Percentiles rank a stretch among this genome's conserved stretches.
These are phyloP conservation scores for Wickerhamomyces canadensis DNA, from an alignment of 805 yeast species.

Conservation along the genomic window DNA sequence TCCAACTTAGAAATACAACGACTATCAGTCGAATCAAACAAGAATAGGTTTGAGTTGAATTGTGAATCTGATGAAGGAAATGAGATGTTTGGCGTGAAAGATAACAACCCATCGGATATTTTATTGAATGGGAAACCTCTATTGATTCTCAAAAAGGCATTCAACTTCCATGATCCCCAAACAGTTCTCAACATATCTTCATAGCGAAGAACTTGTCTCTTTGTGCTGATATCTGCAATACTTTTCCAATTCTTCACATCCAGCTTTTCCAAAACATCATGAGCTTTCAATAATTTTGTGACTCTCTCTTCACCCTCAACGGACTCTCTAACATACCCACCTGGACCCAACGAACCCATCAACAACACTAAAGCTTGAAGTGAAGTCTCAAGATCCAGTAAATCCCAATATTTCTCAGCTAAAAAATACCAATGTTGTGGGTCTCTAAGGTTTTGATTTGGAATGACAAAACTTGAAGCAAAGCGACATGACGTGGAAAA, in stretches of 20 bases:
- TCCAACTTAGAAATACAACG: constrained; percentile 8
- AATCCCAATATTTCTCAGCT: constrained; percentile 29
- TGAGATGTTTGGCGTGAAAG: constrained; percentile 28
- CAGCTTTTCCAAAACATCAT: constrained; percentile 11
- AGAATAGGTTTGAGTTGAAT: constrained; percentile 16
- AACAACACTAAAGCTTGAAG: constrained; percentile 25
- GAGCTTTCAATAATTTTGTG: constrained; percentile 14
- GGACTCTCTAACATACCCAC: constrained; percentile 23
- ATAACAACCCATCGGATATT: constrained; percentile 15
- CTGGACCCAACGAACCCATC: constrained; percentile 26
- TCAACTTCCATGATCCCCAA: constrained; percentile 35
- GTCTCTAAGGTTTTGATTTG: constrained; percentile 23
- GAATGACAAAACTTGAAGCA: constrained; percentile 24
- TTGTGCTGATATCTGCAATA: constrained; percentile 23
- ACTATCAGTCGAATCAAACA: constrained; percentile 16
- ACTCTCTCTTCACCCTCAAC: constrained; percentile 25
- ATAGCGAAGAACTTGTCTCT: constrained; percentile 29
- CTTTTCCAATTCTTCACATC: constrained; percentile 22
- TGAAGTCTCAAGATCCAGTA: constrained; percentile 23
- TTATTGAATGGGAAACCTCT: constrained; percentile 31
- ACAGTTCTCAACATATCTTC: constrained; percentile 29
- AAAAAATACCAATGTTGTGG: constrained; percentile 34
- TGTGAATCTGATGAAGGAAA: constrained; percentile 26
- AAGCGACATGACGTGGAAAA: constrained; percentile 30
- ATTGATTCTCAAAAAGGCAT: constrained; percentile 28